Conservation (phyloP, 768 basidiomycete species). For the Macrolepiota albuminosa region DNA sequence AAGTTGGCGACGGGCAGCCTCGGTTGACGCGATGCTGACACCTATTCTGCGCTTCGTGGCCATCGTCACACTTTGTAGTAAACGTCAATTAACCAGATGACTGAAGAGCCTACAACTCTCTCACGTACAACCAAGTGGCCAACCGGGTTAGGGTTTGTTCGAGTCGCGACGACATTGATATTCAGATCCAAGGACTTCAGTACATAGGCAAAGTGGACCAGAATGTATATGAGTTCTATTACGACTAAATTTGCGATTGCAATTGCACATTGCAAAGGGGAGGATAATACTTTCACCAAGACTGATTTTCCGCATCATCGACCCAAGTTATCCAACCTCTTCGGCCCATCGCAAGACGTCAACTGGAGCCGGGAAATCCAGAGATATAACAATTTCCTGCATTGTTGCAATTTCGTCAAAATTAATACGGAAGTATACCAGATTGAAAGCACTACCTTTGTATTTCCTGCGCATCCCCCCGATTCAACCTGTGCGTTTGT, state of each 20-base stretch:
- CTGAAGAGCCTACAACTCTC: not conserved
- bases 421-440: no score
- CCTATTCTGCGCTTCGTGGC: constrained; percentile 73
- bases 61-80: constrained; percentile 35
- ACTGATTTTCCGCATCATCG: not conserved
- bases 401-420: not conserved
- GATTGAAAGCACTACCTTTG: not conserved
- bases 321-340: constrained; percentile 22
- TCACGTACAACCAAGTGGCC: not conserved
- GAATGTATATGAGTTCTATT: not conserved
- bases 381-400: not conserved
- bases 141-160: not conserved
- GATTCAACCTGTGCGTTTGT: not conserved
- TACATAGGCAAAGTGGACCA: not conserved
- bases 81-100: not conserved
- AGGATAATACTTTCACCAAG: not conserved
- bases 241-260: not conserved
- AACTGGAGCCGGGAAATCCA: constrained; percentile 20
- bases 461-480: not conserved
- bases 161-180: no score
- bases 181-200: no score
- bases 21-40: constrained; percentile 69
- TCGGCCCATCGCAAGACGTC: constrained; percentile 61
- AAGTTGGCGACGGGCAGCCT: constrained; percentile 77
- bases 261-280: not conserved